phyloP scores from a whole-genome alignment of 139 green algal genomes.

The Haematococcus lacustris region DNA sequence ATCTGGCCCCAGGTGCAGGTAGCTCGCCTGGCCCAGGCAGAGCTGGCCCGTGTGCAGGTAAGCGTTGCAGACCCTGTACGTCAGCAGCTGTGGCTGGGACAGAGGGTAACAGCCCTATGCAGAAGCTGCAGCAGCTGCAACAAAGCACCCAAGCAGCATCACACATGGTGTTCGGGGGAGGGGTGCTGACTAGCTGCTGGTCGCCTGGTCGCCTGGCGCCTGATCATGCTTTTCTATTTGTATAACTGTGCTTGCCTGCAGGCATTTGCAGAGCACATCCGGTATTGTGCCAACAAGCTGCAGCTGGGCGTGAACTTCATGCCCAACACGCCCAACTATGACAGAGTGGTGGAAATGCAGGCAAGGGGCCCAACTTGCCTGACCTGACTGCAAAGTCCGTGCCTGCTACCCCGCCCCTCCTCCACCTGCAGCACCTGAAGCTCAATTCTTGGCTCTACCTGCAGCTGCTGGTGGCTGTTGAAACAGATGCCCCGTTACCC shows the following conservation, averaged over 20 bases:
- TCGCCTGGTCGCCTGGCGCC: no score
- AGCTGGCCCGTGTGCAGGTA: constrained; percentile 25
- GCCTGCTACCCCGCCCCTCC: no score
- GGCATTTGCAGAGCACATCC: constrained; percentile 54
- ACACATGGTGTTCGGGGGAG: no score
- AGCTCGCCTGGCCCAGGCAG: constrained; percentile 24
- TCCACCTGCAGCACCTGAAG: neutral
- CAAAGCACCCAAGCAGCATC: no score
- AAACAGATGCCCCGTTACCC: neutral
- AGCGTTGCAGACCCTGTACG: no score
- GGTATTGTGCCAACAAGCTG: constrained; percentile 42
- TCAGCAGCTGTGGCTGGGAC: no score
- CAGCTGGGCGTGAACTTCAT: constrained; percentile 56
- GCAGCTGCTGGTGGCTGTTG: neutral
- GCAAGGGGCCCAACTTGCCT: neutral
- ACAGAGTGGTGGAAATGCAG: constrained; percentile 64
- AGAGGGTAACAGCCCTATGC: no score
- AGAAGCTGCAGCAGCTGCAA: no score
- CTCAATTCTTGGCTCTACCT: neutral
- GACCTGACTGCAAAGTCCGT: neutral
- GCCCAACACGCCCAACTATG: constrained; percentile 47
- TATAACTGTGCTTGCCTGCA: constrained; percentile 12
- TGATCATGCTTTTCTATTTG: no score
- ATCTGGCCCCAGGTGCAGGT: constrained; percentile 37
- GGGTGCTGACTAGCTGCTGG: no score